Conservation (phyloP, 1,284 basidiomycete genomes). For the Coniophora puteana region DNA sequence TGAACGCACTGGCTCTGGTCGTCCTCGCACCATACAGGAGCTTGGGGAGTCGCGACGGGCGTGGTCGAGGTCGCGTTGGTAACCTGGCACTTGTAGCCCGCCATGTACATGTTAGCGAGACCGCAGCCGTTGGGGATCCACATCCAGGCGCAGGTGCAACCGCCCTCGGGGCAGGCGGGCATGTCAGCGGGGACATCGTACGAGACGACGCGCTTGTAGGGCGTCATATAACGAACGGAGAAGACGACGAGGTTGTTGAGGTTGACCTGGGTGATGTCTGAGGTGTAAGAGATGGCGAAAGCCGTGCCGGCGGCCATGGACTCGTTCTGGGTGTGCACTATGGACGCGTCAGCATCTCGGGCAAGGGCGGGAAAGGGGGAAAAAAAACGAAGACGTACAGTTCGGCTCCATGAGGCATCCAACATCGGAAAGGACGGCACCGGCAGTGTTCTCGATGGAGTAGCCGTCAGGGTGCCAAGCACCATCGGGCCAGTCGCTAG, state of each 20-base stretch:
- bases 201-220: conserved; percentile 40
- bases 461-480: conserved; percentile 16
- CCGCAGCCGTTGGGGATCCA: conserved; percentile 30
- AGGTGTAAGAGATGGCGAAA: conserved; percentile 45
- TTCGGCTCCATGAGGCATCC: conserved; percentile 37
- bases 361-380: conserved; percentile 1
- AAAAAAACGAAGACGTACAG: conserved; percentile 21
- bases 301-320: conserved; percentile 41
- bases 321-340: conserved; percentile 43
- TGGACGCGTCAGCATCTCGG: neutral
- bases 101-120: conserved; percentile 37
- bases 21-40: conserved; percentile 29
- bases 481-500: conserved; percentile 9
- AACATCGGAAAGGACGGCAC: conserved; percentile 3
- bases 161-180: conserved; percentile 42
- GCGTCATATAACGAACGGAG: conserved; percentile 36
- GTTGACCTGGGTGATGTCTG: conserved; percentile 30
- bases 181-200: conserved; percentile 44
- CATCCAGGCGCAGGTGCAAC: conserved; percentile 33
- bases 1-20: conserved; percentile 26
- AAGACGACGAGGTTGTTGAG: conserved; percentile 30
- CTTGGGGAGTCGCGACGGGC: conserved; percentile 21
- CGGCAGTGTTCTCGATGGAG: conserved; percentile 15
- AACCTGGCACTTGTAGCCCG: conserved; percentile 32
- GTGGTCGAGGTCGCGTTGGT: conserved; percentile 21